Evolutionary conservation across 2,329 filamentous ascomycete species (phyloP), one percentile per base, ranked within the genome.

Genomic region (Aureobasidium sp.): DNA sequence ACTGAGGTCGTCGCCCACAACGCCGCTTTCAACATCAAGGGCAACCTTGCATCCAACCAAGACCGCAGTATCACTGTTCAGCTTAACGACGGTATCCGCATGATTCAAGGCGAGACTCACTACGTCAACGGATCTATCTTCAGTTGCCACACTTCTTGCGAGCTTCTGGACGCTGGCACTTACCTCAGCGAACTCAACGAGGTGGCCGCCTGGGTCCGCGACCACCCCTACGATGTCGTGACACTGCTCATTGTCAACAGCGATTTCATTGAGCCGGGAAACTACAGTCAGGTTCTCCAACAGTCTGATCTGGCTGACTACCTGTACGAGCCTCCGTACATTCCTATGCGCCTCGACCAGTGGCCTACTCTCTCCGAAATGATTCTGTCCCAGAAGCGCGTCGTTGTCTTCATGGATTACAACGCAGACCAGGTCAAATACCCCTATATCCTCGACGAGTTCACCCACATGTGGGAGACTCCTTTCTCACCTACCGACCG

Each of bases 381-480:
- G 82, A 91, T 95, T 66, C 72, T 91, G 10, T 64, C 64, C 44
- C 68, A 69, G 62, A 85, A 90, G 74, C 83, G 90, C 11, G 86
- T 89, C 2, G 81, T 95, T 65, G 81, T 94, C 73, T 91, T 94
- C 75, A 82, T 95, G 76, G 91, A 95, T 76, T 95, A 95, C 77
- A 79, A 87, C 66, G 89, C 91, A 66, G 86, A 96, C 72, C 89
- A 95, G 74, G 83, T 80, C 0, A 79, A 81, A 25, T 87, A 90
- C 21, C 91, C 92, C 0, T 97, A 90, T 84, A 82, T 96, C 45
- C 79, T 96, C 44, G 90, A 96, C 72, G 82, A 97, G 74, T 97
- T 96, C 77, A 83, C 83, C 6, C 89, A 96, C 70, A 83, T 95
- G 76, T 96, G 90, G 89, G 90, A 97, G 76, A 93, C 91, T 0